Base-by-base conservation (phyloP, 768 basidiomycete genomes). In the Suillus decipiens region DNA sequence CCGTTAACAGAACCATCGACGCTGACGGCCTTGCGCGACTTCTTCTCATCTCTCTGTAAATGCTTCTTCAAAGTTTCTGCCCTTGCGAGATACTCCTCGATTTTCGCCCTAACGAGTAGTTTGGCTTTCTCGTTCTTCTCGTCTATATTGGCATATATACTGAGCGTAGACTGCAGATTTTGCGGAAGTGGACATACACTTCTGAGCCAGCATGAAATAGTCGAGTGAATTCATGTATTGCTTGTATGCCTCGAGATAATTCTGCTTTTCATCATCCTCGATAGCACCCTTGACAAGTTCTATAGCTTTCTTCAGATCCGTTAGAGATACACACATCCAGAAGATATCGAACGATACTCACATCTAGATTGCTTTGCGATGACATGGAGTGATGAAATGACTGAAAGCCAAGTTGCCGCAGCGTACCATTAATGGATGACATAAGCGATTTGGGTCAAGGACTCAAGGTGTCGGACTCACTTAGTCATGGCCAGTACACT, bases 181-280 rank as follows among this genome's bases (percentile, higher is more conserved):
- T 2, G n/a, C 33, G 42, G 42, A 41, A 48, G 62, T 19, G 24
- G 12, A 68, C 73, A 34, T 67, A 95, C 95, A 96, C 77, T 95
- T 96, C 73, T 94, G 81, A 10, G 96, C 95, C 67, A 98, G 91
- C 92, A 98, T 94, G 76, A 99, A 99, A 75, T 96, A 99, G 73
- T 99, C 97, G 64, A 99, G 84, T 1, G 93, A 84, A 82, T 98
- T 96, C 81, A 91, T 89, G 78, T 97, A 97, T 67, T 88, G 85
- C 79, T 92, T 96, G 85, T 93, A 96, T 22, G 96, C 96, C 70
- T 96, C 95, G 7, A 85, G 80, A 79, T 98, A 99, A 77, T 97
- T 93, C 76, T 91, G 89, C 75, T 95, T 95, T 65, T 84, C 83
- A 78, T 99, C 97, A 66, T 93, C 90, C 62, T 95, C 95, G 70